Conservation (phyloP, 805 yeast species). For the Saccharomycopsis sp. region DNA sequence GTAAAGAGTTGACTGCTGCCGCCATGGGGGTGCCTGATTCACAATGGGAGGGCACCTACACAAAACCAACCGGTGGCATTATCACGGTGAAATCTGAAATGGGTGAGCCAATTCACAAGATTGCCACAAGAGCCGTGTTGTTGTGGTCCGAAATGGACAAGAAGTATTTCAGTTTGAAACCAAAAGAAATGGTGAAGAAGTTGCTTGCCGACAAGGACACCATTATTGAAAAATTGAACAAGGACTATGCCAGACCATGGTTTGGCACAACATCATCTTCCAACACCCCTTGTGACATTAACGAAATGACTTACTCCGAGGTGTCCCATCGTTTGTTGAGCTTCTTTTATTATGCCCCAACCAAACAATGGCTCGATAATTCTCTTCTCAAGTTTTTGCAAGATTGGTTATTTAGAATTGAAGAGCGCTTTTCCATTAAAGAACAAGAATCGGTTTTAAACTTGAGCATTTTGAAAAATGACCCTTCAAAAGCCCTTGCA, state of each 20-base stretch:
- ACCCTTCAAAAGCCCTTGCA: conserved; percentile 55
- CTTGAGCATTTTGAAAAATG: conserved; percentile 55
- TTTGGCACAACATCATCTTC: conserved; percentile 74
- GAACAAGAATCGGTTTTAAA: conserved; percentile 63
- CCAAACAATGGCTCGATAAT: conserved; percentile 74
- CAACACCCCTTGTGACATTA: conserved; percentile 70
- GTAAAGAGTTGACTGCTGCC: conserved; percentile 82
- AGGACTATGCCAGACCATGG: conserved; percentile 98
- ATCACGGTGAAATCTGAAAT: conserved; percentile 94
- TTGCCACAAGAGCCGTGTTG: conserved; percentile 95
- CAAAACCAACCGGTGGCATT: conserved; percentile 94
- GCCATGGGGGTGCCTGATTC: conserved; percentile 85
- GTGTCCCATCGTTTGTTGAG: conserved; percentile 82
- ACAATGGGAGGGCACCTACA: conserved; percentile 91
- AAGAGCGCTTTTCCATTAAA: conserved; percentile 78
- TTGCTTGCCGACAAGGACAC: conserved; percentile 75
- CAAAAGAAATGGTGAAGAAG: conserved; percentile 75
- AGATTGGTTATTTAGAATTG: conserved; percentile 83
- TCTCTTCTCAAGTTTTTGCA: conserved; percentile 83
- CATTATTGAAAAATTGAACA: conserved; percentile 77
- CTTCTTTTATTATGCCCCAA: conserved; percentile 73
- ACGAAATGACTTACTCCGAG: conserved; percentile 93
- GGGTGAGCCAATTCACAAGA: conserved; percentile 99
- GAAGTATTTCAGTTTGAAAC: conserved; percentile 84
- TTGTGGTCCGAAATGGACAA: conserved; percentile 97